A percentile compares a stretch with the other conserved stretches of the same genome.
Evolutionary conservation across 352 stramenopile genomes (phyloP).

Genomic region (Peronospora destructor): DNA sequence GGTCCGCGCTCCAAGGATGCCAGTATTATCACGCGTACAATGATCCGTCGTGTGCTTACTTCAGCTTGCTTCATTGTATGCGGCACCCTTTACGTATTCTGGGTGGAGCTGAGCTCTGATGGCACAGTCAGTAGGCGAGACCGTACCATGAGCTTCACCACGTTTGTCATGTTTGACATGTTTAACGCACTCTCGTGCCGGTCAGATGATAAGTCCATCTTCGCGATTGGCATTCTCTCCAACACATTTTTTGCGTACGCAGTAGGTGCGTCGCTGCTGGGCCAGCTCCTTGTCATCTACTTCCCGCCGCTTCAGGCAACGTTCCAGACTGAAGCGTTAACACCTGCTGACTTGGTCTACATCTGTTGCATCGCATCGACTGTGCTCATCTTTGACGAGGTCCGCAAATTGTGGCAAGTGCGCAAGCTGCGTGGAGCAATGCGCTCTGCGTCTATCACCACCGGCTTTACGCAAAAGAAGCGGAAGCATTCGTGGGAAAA

Average conservation of each 20-base stretch:
- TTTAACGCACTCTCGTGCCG: conserved; percentile 96
- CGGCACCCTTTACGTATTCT: conserved; percentile 81
- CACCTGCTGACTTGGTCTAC: conserved; percentile 87
- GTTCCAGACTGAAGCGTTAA: conserved; percentile 96
- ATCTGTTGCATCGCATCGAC: conserved; percentile 89
- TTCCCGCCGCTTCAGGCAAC: conserved; percentile 91
- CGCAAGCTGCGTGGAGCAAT: conserved; percentile 29
- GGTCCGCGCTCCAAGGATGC: conserved; percentile 71
- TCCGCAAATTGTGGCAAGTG: conserved; percentile 85
- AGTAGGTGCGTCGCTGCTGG: conserved; percentile 88
- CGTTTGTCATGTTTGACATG: conserved; percentile 98
- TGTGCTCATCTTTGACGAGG: conserved; percentile 90
- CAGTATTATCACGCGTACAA: conserved; percentile 67
- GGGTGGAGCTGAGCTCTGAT: conserved; percentile 79
- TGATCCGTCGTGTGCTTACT: conserved; percentile 59
- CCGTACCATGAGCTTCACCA: conserved; percentile 98
- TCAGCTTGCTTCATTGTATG: conserved; percentile 73
- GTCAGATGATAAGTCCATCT: conserved; percentile 91
- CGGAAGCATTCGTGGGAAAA: conserved; percentile 60
- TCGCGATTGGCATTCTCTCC: conserved; percentile 86
- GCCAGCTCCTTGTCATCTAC: conserved; percentile 95
- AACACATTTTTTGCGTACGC: conserved; percentile 93
- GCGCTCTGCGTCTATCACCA: conserved; percentile 33
- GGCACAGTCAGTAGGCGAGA: conserved; percentile 89
- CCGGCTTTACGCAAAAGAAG: conserved; percentile 39